Base-by-base conservation (phyloP, 129 eudicot species). In the Centaurea solstitialis region DNA sequence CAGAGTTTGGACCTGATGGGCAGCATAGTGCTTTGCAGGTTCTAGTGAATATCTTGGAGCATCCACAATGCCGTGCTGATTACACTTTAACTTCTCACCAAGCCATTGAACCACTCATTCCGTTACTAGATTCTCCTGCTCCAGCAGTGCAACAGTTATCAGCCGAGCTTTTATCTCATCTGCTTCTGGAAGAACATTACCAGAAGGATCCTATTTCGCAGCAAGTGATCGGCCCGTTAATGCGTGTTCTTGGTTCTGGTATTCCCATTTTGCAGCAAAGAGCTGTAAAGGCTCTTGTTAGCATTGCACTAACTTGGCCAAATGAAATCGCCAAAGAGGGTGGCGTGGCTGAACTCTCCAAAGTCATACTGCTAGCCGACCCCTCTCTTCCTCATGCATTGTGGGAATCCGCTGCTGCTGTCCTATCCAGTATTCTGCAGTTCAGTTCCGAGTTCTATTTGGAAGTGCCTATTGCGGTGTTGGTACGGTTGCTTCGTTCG, bases 261-360 rank as follows among this genome's bases (percentile, higher is more conserved):
- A 77, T 91, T 80, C 98, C 91, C 72, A 91, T 88, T 80, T 78
- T 96, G 90, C 99, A 96, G 83, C 99, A 96, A 90, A 82, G 97
- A 84, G 97, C 98, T 75, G 93, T 96, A 33, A 92, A 88, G 84
- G 99, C 98, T 78, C 97, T 96, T 71, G 98, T 91, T 37, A 87
- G 92, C 70, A 86, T 93, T 69, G 91, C 98, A 17, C 74, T 87
- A 74, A 87, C 76, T 13, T 96, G 98, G 99, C 99, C 99, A 61
- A 96, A 96, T 45, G 99, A 96, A 78, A 96, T 96, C 70, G 99
- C 98, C 11, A 96, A 91, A 86, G 99, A 96, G 86, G 99, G 99
- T 37, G 99, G 99, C 4, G 99, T 96, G 4, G 85, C 81, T 69
- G 97, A 96, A 75, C 90, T 96, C n/a, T 96, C 99, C 43, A 96